These are phyloP conservation scores for Coemansia sp. DNA, from an alignment of 192 early-diverging fungal species.

Conservation along the genomic window DNA sequence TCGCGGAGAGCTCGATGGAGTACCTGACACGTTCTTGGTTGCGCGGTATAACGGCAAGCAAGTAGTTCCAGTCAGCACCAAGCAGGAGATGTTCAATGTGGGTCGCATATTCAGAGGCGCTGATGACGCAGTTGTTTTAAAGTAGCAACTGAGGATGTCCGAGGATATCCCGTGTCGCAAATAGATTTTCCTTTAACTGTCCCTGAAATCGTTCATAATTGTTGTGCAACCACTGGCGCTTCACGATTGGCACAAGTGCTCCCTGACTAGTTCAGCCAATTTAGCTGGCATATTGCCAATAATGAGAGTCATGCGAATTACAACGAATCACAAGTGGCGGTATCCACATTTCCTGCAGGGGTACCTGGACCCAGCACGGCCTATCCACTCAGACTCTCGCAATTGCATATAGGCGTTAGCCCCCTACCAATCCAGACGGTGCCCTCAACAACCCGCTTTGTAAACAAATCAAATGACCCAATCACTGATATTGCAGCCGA, in stretches of 20 bases:
- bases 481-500: background rate
- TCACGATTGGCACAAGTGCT: background rate
- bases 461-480: background rate
- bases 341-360: background rate
- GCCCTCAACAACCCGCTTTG: background rate
- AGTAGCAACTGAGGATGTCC: background rate
- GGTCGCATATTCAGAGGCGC: slow-evolving; percentile 56
- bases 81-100: slow-evolving; percentile 58
- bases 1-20: slow-evolving; percentile 56
- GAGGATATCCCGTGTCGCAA: background rate
- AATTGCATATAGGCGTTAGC: background rate
- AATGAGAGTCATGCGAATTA: no score
- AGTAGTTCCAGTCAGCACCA: slow-evolving; percentile 59
- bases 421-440: background rate
- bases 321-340: background rate
- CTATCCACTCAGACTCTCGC: background rate
- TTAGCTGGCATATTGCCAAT: no score
- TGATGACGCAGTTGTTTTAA: slow-evolving; percentile 52
- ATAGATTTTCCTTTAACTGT: background rate
- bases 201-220: background rate
- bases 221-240: background rate
- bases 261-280: background rate
- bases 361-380: background rate
- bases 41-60: slow-evolving; percentile 59
- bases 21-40: slow-evolving; percentile 54